These are phyloP conservation scores for Phytophthora podocarpi DNA, from an alignment of 352 stramenopile genomes.

Conservation along the genomic window DNA sequence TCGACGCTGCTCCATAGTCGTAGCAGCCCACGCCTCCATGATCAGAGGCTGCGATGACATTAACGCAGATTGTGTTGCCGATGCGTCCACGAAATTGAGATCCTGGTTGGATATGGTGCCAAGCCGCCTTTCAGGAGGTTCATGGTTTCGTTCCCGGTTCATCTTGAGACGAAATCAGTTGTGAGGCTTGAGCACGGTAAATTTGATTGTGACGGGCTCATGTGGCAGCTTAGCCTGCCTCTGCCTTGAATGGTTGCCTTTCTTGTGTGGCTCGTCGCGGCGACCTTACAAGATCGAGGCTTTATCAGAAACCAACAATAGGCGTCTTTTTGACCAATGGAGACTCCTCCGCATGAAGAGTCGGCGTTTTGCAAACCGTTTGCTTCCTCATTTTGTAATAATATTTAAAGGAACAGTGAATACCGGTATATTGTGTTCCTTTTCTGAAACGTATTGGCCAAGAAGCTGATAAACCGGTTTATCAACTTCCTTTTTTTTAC, in stretches of 20 bases:
- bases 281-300: neutral
- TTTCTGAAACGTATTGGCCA: neutral
- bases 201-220: neutral
- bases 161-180: neutral
- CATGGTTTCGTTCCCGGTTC: neutral
- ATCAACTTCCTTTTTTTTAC: neutral
- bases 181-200: neutral
- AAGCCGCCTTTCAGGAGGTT: neutral
- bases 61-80: neutral
- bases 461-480: neutral
- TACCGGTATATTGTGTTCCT: neutral
- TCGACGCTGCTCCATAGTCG: neutral
- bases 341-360: neutral
- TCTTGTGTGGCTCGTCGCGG: neutral
- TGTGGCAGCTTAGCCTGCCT: neutral
- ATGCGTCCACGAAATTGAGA: neutral
- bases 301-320: neutral
- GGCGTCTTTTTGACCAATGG: neutral
- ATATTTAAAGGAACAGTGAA: neutral
- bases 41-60: neutral
- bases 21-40: neutral
- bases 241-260: neutral
- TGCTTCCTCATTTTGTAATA: slow-evolving; percentile 2
- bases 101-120: neutral
- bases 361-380: neutral